Evolutionary conservation across 2,329 filamentous ascomycete species (phyloP).

Genomic region (Chrysoporthe cubensis): DNA sequence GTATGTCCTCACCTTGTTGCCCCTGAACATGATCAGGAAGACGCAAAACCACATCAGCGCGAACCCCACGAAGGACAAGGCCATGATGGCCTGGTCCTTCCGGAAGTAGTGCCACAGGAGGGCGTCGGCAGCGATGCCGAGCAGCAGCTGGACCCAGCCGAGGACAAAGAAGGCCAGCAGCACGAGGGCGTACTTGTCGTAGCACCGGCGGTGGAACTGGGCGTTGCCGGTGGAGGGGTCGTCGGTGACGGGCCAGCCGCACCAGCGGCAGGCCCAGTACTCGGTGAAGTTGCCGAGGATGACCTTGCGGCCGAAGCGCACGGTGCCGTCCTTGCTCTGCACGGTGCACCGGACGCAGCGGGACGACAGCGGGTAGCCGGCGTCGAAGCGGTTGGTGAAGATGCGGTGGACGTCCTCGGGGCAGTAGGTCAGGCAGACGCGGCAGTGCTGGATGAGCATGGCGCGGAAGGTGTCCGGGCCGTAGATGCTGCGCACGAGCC

Average conservation of each 20-base stretch:
- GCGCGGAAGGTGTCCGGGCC: constrained; percentile 36
- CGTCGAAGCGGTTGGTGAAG: constrained; percentile 36
- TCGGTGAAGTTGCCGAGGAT: constrained; percentile 40
- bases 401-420: constrained; percentile 39
- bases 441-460: constrained; percentile 41
- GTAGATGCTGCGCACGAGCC: constrained; percentile 42
- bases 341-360: constrained; percentile 47
- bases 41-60: constrained; percentile 42
- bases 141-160: constrained; percentile 43
- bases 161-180: constrained; percentile 44
- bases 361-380: constrained; percentile 44
- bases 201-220: constrained; percentile 48
- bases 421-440: constrained; percentile 41
- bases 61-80: constrained; percentile 44
- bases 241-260: constrained; percentile 44
- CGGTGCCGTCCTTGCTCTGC: constrained; percentile 39
- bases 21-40: constrained; percentile 40
- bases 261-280: constrained; percentile 50
- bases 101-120: constrained; percentile 42
- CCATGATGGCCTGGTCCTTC: constrained; percentile 37
- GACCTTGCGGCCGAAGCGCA: constrained; percentile 44
- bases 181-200: constrained; percentile 42
- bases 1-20: constrained; percentile 44
- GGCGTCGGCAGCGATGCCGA: constrained; percentile 40
- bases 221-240: constrained; percentile 39